Base-by-base conservation (phyloP, 1,284 basidiomycete genomes). In the Cutaneotrichosporon spelunceum region DNA sequence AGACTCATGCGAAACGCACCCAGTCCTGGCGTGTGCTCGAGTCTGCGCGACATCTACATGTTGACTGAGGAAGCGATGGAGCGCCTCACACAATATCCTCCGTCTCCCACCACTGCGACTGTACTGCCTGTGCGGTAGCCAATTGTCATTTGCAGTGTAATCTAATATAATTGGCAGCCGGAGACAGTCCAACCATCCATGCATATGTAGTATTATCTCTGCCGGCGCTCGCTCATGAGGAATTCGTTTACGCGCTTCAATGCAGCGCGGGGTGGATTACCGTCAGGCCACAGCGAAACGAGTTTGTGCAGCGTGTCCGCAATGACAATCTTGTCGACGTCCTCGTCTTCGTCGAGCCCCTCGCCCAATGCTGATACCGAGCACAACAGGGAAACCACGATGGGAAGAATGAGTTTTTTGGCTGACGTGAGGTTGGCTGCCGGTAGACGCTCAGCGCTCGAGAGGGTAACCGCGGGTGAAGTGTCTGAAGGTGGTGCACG, bases 181-280 rank as follows among this genome's bases (percentile, higher is more conserved):
- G 19, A 19, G 39, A n/a, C 29, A 21, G 21, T 33, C 19, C n/a
- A n/a, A 23, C 50, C 29, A 29, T 36, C 24, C 26, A 44, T 42
- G 19, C 21, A 34, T 42, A 39, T 48, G 24, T 30, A 19, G 30
- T 52, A 27, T 19, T 34, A 30, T 19, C 3, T 53, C 57, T 45
- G 39, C 7, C 16, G 48, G 21, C 33, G 29, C 45, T 58, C 44
- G 33, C 57, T 65, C 72, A 79, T 78, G 23, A 77, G 63, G 53
- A 74, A 71, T 67, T 78, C 76, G 63, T 79, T 79, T 55, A 78
- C 69, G 34, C 77, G 53, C 62, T 75, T 78, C 54, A 79, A 56
- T 1, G 74, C 74, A 0, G 73, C 72, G 16, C 77, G 62, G 21
- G 76, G 72, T 1, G 76, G 76, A 59, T 79, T 79, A 5, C 73